phyloP scores from a whole-genome alignment of 2,329 filamentous ascomycete genomes.

The Neonectria hederae region DNA sequence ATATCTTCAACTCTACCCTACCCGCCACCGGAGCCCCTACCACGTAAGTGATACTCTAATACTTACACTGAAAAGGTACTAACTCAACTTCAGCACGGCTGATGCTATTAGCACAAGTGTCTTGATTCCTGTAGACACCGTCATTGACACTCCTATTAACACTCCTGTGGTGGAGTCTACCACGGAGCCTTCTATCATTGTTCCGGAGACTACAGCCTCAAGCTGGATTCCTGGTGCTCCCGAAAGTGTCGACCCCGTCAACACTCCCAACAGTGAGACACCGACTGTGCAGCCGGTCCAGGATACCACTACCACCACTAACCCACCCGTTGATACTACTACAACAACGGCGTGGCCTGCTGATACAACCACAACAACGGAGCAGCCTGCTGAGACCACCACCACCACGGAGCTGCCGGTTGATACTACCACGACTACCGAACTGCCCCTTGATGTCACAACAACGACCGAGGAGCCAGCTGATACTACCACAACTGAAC shows the following conservation, averaged over 20 bases:
- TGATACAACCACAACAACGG: too few relatives aligned
- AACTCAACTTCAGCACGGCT: background rate
- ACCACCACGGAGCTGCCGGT: conserved; percentile 2
- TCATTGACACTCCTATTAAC: background rate
- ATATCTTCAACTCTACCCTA: background rate
- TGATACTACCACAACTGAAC: background rate
- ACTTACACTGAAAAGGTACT: background rate
- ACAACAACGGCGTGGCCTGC: background rate
- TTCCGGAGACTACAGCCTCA: conserved; percentile 7
- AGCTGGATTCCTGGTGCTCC: background rate
- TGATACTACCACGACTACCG: conserved; percentile 5
- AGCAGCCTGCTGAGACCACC: background rate
- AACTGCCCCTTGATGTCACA: background rate
- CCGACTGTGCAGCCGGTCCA: background rate
- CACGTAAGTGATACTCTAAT: background rate
- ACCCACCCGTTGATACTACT: background rate
- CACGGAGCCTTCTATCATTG: background rate
- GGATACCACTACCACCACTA: background rate
- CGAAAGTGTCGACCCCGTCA: background rate
- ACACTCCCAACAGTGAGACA: background rate
- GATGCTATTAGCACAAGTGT: background rate
- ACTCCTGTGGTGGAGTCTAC: background rate
- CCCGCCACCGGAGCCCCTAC: background rate
- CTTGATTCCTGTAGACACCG: background rate
- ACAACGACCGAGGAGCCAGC: background rate